These are phyloP conservation scores for Yueomyces sinensis DNA, from an alignment of 805 yeast genomes.

Conservation along the genomic window DNA sequence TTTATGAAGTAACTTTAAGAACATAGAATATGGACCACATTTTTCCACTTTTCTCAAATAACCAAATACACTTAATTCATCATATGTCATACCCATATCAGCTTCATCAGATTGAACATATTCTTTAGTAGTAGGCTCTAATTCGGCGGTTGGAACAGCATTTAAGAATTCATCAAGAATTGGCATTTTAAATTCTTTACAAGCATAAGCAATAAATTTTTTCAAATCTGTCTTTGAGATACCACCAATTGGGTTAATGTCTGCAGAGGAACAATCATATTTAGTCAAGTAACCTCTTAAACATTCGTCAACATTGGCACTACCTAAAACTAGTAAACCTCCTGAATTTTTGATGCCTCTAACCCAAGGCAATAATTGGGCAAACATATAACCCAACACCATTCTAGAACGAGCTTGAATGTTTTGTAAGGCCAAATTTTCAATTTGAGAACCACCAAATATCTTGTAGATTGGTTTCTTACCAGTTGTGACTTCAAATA, in stretches of 20 bases:
- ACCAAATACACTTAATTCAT: conserved; percentile 85
- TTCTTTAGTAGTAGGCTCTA: conserved; percentile 86
- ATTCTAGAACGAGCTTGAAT: conserved; percentile 93
- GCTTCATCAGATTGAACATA: conserved; percentile 94
- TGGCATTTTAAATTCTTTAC: conserved; percentile 56
- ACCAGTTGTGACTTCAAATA: conserved; percentile 85
- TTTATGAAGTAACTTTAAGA: conserved; percentile 73
- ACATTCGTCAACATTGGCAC: conserved; percentile 96
- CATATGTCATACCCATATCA: conserved; percentile 98
- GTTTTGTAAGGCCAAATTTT: conserved; percentile 88
- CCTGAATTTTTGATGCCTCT: conserved; percentile 46
- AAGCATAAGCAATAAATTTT: conserved; percentile 72
- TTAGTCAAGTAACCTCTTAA: conserved; percentile 90
- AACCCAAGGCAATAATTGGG: conserved; percentile 92
- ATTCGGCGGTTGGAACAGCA: conserved; percentile 96
- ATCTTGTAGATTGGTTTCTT: conserved; percentile 78
- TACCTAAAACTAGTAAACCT: conserved; percentile 82
- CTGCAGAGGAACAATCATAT: conserved; percentile 96
- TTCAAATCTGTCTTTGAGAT: conserved; percentile 90
- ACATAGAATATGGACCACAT: conserved; percentile 95
- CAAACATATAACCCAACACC: conserved; percentile 89
- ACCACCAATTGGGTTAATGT: conserved; percentile 97
- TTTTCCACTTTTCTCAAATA: conserved; percentile 80
- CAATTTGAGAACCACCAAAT: conserved; percentile 86
- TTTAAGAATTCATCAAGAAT: conserved; percentile 62